Base-by-base conservation (phyloP, 2,329 filamentous ascomycete species). In the Ceratocystis variospora region DNA sequence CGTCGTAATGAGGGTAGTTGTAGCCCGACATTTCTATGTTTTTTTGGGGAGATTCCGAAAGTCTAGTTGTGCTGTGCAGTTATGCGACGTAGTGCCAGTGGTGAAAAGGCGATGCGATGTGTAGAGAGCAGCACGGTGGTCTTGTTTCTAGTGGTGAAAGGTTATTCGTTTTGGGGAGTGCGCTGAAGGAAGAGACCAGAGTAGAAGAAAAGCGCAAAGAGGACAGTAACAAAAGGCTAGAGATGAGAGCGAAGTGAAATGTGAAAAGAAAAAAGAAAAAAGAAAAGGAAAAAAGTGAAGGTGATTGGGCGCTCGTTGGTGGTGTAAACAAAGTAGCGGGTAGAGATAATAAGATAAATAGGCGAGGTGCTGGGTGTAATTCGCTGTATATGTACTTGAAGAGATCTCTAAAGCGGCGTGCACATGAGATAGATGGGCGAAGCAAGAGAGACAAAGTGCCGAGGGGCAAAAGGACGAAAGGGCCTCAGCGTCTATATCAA, bases 1-100 rank as follows among this genome's bases (percentile, higher is more conserved):
- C 45, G 61, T 46, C 61, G 17, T 63, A 63, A 22, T 63, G 50
- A 22, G 45, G 61, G n/a, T 63, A 63, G 17, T 50, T 31, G 31
- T 63, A 63, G 45, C 61, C 45, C 22, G 61, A 63, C 61, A 59
- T 59, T 41, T 41, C 37, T 12, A 10, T 41, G 37, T n/a, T 10
- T 2, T 41, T 41, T 41, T 41, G 37, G 4, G 10, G 3, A 12
- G 37, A 41, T 41, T 41, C 37, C 10, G 12, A 15, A n/a, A n/a
- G n/a, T n/a, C n/a, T n/a, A n/a, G n/a, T n/a, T n/a, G n/a, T n/a
- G n/a, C n/a, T n/a, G n/a, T n/a, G n/a, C n/a, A 41, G 37, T 41
- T 3, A 41, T 41, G 37, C 37, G 37, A 41, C 4, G 10, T 3
- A 12, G 37, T 41, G 8, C 37, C 37, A 41, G 10, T 41, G 37